Base-by-base conservation (phyloP, 2,329 filamentous ascomycete genomes). In the Curvularia lunata region DNA sequence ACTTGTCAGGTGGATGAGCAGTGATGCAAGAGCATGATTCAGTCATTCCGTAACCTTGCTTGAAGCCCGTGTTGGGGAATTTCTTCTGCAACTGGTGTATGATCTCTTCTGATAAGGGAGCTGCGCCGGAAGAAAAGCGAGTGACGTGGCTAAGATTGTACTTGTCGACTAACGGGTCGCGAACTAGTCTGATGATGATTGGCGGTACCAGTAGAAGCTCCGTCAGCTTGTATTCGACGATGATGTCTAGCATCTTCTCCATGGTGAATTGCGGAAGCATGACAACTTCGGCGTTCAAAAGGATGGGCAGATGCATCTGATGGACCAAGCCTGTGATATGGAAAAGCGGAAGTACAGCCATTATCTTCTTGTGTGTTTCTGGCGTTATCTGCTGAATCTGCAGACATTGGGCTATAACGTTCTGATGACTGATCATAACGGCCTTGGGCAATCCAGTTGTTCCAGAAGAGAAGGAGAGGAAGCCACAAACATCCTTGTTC, bases 41-140 rank as follows among this genome's bases (percentile, higher is more conserved):
- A 0, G 87, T 90, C 86, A 90, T 89, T 27, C 87, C 87, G 65
- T 88, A 89, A 1, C 85, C 86, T 67, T 88, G 86, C 64, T 86
- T 86, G 72, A 89, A 87, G 0, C 85, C 85, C 0, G 83, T 85
- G 1, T 81, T 75, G 0, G 86, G 86, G 65, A 88, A 88, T 47
- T 81, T 82, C 58, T 80, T 77, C 56, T 84, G 74, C 13, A 89
- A 76, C 23, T 83, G 78, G 23, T 83, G 80, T 16, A 88, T 78
- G 52, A 89, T 83, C 67, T 88, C 79, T 58, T 82, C 82, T 21
- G 82, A 81, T 2, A 87, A 65, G 0, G 86, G 87, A 0, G 87
- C 87, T 0, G 86, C 86, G 7, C 86, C 86, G 1, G 82, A 86
- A 0, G 82, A 84, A 69, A 88, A 86, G 0, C 84, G 79, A 23